Base-by-base conservation (phyloP, 169 alveolate genomes). In the Theileria sp. region DNA sequence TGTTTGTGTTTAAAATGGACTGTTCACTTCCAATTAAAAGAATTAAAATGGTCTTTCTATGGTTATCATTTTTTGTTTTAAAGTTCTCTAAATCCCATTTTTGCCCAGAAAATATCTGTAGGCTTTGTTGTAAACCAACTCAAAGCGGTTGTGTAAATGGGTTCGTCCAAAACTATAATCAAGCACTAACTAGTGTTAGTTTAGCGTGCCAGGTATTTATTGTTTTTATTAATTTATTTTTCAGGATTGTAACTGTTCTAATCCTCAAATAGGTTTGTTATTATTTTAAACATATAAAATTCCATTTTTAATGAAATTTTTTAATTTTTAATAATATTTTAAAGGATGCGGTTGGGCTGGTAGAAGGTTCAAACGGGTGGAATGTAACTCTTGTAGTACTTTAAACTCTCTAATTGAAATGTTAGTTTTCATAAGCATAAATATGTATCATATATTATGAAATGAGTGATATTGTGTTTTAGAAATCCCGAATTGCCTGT, bases 321-420 rank as follows among this genome's bases (percentile, higher is more conserved):
- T 32, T 13, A 28, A 0, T 61, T 28, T 32, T 32, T 8, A 3
- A 61, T 13, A 61, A 28, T 61, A 61, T 32, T 61, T 44, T 38
- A 10, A 19, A 84, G 90, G 90, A 6, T 84, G 90, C 21, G 90
- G 90, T 15, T 84, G 90, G 90, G 83, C 77, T 13, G 90, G 90
- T 15, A 34, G 78, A 77, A 66, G 79, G 10, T 84, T 84, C 70
- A 70, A 78, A 21, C 50, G 86, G 15, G 69, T 84, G n/a, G 87
- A 84, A 58, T 84, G 90, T 51, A 84, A 54, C 1, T 72, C 86
- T 12, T 84, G 90, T 36, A 75, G 44, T 13, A 54, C 65, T 15
- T 49, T 84, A 12, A 67, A 68, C 21, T 25, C 70, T 28, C 56
- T 72, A 64, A 30, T 68, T n/a, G 76, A 82, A 38, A 76, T 25